Percentiles rank a stretch among this genome's conserved stretches.
phyloP scores from a whole-genome alignment of 495 filamentous ascomycete species.

The Annulohypoxylon nitens region DNA sequence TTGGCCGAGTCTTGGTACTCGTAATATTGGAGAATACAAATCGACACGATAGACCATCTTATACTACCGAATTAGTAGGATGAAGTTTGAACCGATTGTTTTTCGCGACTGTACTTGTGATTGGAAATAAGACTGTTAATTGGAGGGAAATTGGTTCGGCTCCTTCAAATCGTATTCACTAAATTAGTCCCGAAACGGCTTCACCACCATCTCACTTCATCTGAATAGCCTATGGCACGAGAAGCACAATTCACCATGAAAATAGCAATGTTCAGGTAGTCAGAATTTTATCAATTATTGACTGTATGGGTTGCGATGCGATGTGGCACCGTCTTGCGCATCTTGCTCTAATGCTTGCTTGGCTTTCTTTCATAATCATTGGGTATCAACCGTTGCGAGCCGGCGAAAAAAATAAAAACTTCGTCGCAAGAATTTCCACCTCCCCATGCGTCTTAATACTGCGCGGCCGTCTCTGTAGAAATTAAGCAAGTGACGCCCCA shows the following conservation, averaged over 20 bases:
- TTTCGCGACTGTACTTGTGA: neutral
- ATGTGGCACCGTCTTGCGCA: constrained; percentile 27
- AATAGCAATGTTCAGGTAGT: neutral
- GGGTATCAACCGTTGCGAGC: constrained; percentile 47
- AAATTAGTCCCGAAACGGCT: neutral
- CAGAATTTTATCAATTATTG: constrained; percentile 34
- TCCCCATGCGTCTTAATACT: constrained; percentile 34
- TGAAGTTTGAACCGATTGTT: neutral
- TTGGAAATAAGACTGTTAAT: neutral
- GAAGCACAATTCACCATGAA: neutral
- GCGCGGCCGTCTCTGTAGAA: constrained; percentile 30
- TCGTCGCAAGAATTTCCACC: constrained; percentile 35
- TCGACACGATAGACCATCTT: neutral
- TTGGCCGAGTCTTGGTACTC: neutral
- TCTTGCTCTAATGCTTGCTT: constrained; percentile 31
- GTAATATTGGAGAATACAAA: neutral
- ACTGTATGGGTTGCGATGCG: constrained; percentile 32
- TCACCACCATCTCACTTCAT: neutral
- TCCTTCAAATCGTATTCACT: neutral
- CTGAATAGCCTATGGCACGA: neutral
- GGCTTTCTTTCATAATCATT: constrained; percentile 41
- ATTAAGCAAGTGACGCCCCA: constrained; percentile 35
- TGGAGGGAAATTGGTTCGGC: neutral
- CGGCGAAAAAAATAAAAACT: constrained; percentile 21
- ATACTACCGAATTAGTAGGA: neutral